Evolutionary conservation across 164 flowering plant species (phyloP), one percentile per base, ranked within the genome.

Genomic region (Liriodendron chinense): DNA sequence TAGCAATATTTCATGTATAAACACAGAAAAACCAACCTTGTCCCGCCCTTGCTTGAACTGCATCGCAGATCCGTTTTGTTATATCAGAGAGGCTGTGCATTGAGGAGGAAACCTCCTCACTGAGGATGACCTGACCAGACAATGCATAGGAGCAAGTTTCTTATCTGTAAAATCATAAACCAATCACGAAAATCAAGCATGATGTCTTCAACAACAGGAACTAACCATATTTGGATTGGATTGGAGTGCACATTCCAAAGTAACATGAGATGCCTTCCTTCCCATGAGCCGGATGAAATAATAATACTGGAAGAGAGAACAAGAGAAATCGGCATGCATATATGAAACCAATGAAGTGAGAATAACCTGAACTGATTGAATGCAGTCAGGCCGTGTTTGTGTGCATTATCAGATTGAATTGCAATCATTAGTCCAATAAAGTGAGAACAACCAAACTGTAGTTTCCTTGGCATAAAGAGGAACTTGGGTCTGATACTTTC

Each of bases 221-320:
- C 59, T n/a, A 28, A 76, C 79, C 79, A 80, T 76, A 73, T 80
- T 76, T 53, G 82, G 77, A 24, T 73, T 56, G 47, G 79, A 80
- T 25, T 79, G 82, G 69, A 72, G 79, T 57, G 82, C 49, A 23
- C 82, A 80, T 50, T 80, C 79, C 74, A 76, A 73, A 56, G 74
- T 73, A 34, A 80, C 74, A 68, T 80, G 82, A 48, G 82, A 80
- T 47, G 79, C 76, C 50, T 49, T 80, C 62, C 76, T 76, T 47
- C 82, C 82, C 82, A 80, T 76, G 3, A 80, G 71, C n/a, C 82
- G 79, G 26, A 80, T 76, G 25, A 80, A 76, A 66, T 80, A 73
- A 47, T 80, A 80, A 65, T 80, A 80, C 82, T 79, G 78, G 70
- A 65, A 78, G 14, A 14, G 4, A 28, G 23, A 67, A 24, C 43